Base-by-base conservation (phyloP, 2,329 filamentous ascomycete genomes). In the Sporothrix globosa region DNA sequence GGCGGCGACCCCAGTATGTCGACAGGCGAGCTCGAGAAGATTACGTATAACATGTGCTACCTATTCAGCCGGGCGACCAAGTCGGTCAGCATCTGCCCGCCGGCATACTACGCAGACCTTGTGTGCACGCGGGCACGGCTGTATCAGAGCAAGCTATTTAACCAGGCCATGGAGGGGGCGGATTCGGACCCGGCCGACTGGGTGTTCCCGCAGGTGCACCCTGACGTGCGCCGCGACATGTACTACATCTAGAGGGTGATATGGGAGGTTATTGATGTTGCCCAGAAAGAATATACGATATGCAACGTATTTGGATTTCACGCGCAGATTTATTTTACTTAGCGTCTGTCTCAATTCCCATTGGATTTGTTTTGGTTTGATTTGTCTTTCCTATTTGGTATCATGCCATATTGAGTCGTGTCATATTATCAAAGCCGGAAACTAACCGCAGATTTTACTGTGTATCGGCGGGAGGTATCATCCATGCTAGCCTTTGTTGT, bases 41-140 rank as follows among this genome's bases (percentile, higher is more conserved):
- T 92, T 70, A 96, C 92, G 0, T 91, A 93, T 77, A 88, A 91
- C 68, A 83, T 97, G 77, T 96, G 92, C 79, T 95, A 97, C 78
- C 82, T 92, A 0, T 97, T 91, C 76, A 92, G 92, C 11, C 88
- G 94, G 3, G 92, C 93, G 0, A 96, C 92, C n/a, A 94, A 93
- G 78, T 90, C 93, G 0, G 92, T 97, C 63, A 93, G 91, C 76
- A 88, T 97, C 74, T 96, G 91, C 75, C 92, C 94, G 0, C 92
- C 93, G 0, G 93, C 93, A 0, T 97, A 97, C 82, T 97, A 97
- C 76, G 93, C 94, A 0, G 93, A 97, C 78, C 83, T 97, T 39
- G 87, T 95, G 2, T 96, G 92, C 77, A 91, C 92, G 73, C 86
- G 93, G 3, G 90, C 91, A 0, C 84, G 93, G 0, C 85, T 86